These are phyloP conservation scores for Apiospora marii DNA, from an alignment of 2,329 filamentous ascomycete genomes.

Conservation along the genomic window DNA sequence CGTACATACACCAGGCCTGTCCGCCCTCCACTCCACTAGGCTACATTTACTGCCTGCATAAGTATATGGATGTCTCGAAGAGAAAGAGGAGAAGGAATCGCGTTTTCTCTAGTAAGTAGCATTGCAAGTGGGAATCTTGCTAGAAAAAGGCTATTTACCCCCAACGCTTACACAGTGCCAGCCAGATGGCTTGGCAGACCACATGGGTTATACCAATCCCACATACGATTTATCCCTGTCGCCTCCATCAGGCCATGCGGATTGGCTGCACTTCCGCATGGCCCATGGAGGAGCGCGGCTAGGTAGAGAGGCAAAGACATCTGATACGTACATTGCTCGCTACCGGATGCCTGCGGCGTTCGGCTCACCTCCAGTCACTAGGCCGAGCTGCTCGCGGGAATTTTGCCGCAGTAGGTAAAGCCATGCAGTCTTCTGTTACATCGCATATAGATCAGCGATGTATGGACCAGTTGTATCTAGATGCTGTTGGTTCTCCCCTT, in stretches of 20 bases:
- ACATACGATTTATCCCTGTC: not conserved
- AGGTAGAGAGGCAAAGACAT: not conserved
- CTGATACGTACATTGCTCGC: not conserved
- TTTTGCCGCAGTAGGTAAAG: not conserved
- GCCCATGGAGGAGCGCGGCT: not conserved
- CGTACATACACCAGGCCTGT: not conserved
- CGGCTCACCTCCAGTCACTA: not conserved
- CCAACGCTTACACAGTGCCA: slow-evolving; percentile 8
- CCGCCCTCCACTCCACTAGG: not conserved
- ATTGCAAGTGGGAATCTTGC: not conserved
- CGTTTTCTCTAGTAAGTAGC: not conserved
- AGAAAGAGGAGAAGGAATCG: not conserved
- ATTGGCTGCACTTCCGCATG: slow-evolving; percentile 15
- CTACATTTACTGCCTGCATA: not conserved
- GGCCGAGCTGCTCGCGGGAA: not conserved
- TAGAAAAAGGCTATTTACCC: not conserved
- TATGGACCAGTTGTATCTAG: slow-evolving; percentile 9
- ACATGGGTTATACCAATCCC: not conserved
- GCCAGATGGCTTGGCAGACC: not conserved
- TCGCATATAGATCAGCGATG: slow-evolving; percentile 3
- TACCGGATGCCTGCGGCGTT: not conserved
- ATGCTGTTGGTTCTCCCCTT: not conserved
- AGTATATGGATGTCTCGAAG: not conserved
- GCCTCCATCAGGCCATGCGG: not conserved
- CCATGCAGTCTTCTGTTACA: not conserved